Evolutionary conservation across 768 basidiomycete species (phyloP), one percentile per base, ranked within the genome.

Genomic region (Suillus occidentalis): DNA sequence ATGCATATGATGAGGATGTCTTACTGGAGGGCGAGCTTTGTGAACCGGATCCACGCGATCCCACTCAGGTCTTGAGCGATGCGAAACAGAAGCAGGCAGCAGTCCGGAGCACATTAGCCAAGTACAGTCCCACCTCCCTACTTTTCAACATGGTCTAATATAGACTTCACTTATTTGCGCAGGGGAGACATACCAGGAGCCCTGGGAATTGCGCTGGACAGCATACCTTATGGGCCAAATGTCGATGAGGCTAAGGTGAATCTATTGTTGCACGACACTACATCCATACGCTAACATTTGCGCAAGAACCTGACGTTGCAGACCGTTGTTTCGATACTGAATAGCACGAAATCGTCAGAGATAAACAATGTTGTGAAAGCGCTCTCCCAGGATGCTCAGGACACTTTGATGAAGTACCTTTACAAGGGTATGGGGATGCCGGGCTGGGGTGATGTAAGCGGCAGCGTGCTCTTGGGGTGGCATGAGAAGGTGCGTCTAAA

Each of bases 361-460:
- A 94, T 98, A 67, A 83, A 90, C 3, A 79, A 79, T 31, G 87
- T 91, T 59, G 83, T 97, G 75, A 91, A 89, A 71, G 75, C 83
- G 0, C 83, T 98, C 37, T 84, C 89, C 3, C 84, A 84, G 69
- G 90, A 92, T 60, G 79, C 84, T 52, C 93, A 95, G 72, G 97
- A 97, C 72, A 92, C 89, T 39, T 31, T 58, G 37, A 99, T 97
- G 97, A 97, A 96, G 75, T 99, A 97, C 73, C 81, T 99, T 18
- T 99, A 98, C 86, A 99, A 99, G 80, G 96, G 94, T 18, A 98
- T 97, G 96, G 86, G 82, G 20, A 76, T 83, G 71, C 80, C 83
- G 2, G 87, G 82, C 18, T 82, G 84, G 75, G 83, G 85, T 37
- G 88, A 89, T 67, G 81, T 88, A 63, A 86, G 82, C 69, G 87